These are phyloP conservation scores for Nakaseomyces kungkrabaensis DNA, from an alignment of 1,139 yeast genomes.

Conservation along the genomic window DNA sequence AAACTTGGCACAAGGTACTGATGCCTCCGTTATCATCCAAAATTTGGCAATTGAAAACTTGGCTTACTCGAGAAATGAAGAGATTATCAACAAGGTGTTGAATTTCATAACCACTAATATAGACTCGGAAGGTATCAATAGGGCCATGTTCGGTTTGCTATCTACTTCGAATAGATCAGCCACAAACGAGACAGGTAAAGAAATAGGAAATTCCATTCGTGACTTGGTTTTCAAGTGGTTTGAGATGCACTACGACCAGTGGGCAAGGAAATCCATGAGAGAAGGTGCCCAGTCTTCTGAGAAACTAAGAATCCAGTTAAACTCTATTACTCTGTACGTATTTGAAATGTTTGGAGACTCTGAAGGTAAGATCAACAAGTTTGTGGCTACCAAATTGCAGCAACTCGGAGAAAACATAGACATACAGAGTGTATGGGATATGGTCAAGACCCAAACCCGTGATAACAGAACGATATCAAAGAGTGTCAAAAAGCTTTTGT, in stretches of 20 bases:
- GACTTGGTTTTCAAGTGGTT: conserved; percentile 46
- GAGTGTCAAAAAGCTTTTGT: neutral
- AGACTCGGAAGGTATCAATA: conserved; percentile 44
- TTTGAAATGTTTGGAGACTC: conserved; percentile 36
- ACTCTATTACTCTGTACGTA: conserved; percentile 36
- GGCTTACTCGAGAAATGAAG: conserved; percentile 38
- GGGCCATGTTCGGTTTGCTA: conserved; percentile 44
- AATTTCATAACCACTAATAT: conserved; percentile 48
- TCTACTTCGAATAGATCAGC: conserved; percentile 19
- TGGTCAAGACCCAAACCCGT: conserved; percentile 8
- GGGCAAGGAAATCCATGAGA: conserved; percentile 39
- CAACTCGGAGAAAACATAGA: conserved; percentile 12
- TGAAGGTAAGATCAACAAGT: conserved; percentile 27
- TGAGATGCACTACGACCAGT: conserved; percentile 39
- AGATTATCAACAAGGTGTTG: conserved; percentile 42
- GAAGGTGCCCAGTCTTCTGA: conserved; percentile 35
- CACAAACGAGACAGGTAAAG: conserved; percentile 8
- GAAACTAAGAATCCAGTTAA: conserved; percentile 34
- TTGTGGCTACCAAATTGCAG: conserved; percentile 30
- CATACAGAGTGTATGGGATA: conserved; percentile 10
- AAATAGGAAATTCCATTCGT: conserved; percentile 10
- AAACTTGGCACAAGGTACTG: conserved; percentile 12
- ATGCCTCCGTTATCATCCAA: conserved; percentile 31
- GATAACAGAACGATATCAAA: neutral
- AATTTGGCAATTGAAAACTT: conserved; percentile 46